Percentiles rank a stretch among this genome's conserved stretches.
phyloP scores from a whole-genome alignment of 2,329 filamentous ascomycete species.

The Metarhizium humberi region DNA sequence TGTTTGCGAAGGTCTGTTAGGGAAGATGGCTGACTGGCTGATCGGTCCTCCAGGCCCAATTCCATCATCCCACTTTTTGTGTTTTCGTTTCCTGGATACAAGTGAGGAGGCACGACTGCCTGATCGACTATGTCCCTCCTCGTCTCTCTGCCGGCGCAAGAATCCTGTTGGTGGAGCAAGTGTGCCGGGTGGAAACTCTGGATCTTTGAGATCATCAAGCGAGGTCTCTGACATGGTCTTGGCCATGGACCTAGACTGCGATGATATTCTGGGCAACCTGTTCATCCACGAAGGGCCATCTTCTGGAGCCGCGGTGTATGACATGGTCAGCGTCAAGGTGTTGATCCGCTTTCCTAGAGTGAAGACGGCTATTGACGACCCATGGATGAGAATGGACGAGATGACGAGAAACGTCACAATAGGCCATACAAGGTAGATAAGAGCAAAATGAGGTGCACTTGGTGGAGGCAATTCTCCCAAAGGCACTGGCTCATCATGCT shows the following conservation, averaged over 20 bases:
- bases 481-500: slow-evolving; percentile 67
- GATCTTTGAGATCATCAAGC: slow-evolving; percentile 52
- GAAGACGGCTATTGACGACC: slow-evolving; percentile 96
- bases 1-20: slow-evolving; percentile 34
- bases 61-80: slow-evolving; percentile 61
- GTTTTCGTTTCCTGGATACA: slow-evolving; percentile 52
- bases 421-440: slow-evolving; percentile 88
- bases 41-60: slow-evolving; percentile 78
- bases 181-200: slow-evolving; percentile 56
- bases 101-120: slow-evolving; percentile 51
- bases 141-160: slow-evolving; percentile 73
- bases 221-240: slow-evolving; percentile 75
- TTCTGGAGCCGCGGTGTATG: slow-evolving; percentile 83
- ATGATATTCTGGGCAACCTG: slow-evolving; percentile 63
- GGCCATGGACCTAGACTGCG: slow-evolving; percentile 68
- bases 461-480: slow-evolving; percentile 50
- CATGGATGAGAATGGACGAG: slow-evolving; percentile 87
- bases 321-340: slow-evolving; percentile 88
- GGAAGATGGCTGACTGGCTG: slow-evolving; percentile 80
- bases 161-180: slow-evolving; percentile 70
- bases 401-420: slow-evolving; percentile 92
- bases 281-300: slow-evolving; percentile 94
- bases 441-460: slow-evolving; percentile 48
- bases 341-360: slow-evolving; percentile 98
- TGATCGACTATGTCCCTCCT: slow-evolving; percentile 46